Conservation (phyloP, 179 eudicot genomes). For the Silene noctiflora region DNA sequence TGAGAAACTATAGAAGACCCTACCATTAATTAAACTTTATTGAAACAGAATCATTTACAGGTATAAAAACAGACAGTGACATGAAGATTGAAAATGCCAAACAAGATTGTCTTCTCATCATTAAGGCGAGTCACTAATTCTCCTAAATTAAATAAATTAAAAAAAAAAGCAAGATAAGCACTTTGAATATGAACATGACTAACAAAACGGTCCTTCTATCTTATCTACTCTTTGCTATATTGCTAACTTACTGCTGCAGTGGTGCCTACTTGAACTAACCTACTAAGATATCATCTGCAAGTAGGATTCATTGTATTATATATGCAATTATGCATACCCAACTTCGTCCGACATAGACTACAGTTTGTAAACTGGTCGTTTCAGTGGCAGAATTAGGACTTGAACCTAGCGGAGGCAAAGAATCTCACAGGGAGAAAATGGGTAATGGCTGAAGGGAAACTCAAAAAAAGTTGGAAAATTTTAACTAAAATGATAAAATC, state of each 20-base stretch:
- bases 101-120: constrained; percentile 28
- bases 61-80: not conserved
- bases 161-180: constrained; percentile 15
- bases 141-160: too few species aligned
- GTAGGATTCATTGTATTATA: too few species aligned
- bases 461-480: too few species aligned
- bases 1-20: constrained; percentile 20
- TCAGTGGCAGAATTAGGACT: too few species aligned
- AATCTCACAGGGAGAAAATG: too few species aligned
- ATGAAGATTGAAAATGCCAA: constrained; percentile 19
- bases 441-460: too few species aligned
- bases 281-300: not conserved
- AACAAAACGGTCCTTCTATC: constrained; percentile 11
- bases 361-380: too few species aligned
- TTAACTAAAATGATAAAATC: too few species aligned
- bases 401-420: too few species aligned
- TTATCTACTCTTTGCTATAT: constrained; percentile 12
- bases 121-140: constrained; percentile 20
- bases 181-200: not conserved
- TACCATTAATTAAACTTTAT: constrained; percentile 9
- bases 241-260: not conserved
- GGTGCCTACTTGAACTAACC: constrained; percentile 16
- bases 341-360: too few species aligned
- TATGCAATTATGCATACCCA: too few species aligned
- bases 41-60: not conserved